Evolutionary conservation across 2,329 filamentous ascomycete genomes (phyloP).

Genomic region (Pseudocercospora fijiensis): DNA sequence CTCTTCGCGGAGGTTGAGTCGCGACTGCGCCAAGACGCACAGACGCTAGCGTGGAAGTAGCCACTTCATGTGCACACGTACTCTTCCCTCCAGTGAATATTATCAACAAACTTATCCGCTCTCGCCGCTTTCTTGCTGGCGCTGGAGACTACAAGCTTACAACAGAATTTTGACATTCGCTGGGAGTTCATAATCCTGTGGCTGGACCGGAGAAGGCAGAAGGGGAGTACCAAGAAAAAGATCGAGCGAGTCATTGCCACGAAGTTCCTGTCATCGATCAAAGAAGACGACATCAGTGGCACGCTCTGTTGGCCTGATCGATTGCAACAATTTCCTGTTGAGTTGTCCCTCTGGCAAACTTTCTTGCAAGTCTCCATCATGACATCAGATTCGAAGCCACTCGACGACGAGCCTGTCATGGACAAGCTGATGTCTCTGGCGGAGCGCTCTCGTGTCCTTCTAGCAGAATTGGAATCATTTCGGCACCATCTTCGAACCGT

Average conservation of each 20-base stretch:
- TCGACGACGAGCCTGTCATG: conserved; percentile 14
- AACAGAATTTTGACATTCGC: neutral
- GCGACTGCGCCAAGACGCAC: conserved; percentile 6
- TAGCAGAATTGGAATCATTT: conserved; percentile 46
- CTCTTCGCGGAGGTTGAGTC: conserved; percentile 1
- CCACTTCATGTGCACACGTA: neutral
- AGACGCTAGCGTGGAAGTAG: neutral
- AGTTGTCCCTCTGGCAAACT: neutral
- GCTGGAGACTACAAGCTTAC: neutral
- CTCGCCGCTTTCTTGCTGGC: neutral
- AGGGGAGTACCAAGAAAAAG: neutral
- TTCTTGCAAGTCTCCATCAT: neutral
- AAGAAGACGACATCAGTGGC: neutral
- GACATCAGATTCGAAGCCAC: neutral
- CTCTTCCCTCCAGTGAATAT: neutral
- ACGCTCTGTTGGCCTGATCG: neutral
- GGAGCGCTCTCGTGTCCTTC: conserved; percentile 40
- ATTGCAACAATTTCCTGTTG: neutral
- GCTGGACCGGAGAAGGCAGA: neutral
- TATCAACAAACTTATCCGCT: neutral
- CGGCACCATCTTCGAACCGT: conserved; percentile 37
- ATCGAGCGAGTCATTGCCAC: neutral
- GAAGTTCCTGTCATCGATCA: neutral
- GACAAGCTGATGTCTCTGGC: conserved; percentile 33
- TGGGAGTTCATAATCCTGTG: neutral